Percentiles rank a stretch among this genome's conserved stretches.
phyloP scores from a whole-genome alignment of 1,139 yeast species.

The Yamadazyma aaseri region DNA sequence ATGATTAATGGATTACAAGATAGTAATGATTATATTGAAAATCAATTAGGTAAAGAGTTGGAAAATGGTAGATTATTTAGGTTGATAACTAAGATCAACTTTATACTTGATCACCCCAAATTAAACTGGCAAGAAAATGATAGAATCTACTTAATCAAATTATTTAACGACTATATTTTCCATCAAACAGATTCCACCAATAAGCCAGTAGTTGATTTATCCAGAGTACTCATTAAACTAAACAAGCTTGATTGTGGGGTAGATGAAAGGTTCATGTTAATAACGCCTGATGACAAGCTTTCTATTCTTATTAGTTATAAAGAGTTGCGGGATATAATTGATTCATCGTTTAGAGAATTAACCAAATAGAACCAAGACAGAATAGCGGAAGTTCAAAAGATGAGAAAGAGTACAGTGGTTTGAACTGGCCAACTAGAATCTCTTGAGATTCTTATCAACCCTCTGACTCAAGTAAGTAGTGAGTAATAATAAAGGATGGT shows the following conservation, averaged over 20 bases:
- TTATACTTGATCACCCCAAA: conserved; percentile 73
- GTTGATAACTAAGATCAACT: conserved; percentile 75
- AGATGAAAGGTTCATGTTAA: conserved; percentile 76
- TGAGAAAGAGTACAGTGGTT: no score
- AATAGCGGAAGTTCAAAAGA: no score
- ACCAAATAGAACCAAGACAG: no score
- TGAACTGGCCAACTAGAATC: no score
- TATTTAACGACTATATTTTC: conserved; percentile 84
- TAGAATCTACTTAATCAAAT: conserved; percentile 66
- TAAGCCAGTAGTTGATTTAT: conserved; percentile 74
- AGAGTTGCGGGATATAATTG: conserved; percentile 74
- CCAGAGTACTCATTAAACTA: conserved; percentile 73
- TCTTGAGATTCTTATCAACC: no score
- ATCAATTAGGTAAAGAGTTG: conserved; percentile 65
- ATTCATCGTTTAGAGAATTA: conserved; percentile 65
- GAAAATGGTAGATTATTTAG: conserved; percentile 90
- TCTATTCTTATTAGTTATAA: conserved; percentile 80
- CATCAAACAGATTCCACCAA: conserved; percentile 81
- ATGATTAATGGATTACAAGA: conserved; percentile 57
- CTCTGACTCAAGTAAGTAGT: not conserved
- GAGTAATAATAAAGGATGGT: not conserved
- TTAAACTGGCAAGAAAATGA: conserved; percentile 75
- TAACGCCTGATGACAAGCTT: conserved; percentile 78
- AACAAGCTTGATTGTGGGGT: conserved; percentile 93
- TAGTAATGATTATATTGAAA: conserved; percentile 64